Base-by-base conservation (phyloP, 2,329 filamentous ascomycete species). In the Thelonectria blattea region DNA sequence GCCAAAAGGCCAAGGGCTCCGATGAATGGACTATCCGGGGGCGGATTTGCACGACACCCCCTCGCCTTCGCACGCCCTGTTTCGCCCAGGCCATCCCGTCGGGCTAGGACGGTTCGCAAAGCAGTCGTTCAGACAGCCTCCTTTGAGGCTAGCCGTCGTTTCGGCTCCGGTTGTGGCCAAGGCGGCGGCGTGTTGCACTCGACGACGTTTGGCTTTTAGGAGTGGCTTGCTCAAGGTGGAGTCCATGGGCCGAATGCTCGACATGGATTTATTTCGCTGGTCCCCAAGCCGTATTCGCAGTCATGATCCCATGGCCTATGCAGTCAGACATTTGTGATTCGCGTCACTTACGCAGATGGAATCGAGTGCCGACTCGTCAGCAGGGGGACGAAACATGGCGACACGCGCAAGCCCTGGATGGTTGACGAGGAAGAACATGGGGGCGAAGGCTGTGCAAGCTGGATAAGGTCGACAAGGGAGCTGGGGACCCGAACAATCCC, bases 131-230 rank as follows among this genome's bases (percentile, higher is more conserved):
- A 71, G 68, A 67, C 67, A 71, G 67, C 67, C 68, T 69, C 64
- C 61, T 68, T 62, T 50, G 27, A 46, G 58, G 30, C 56, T 51
- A 68, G 66, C 60, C 60, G 65, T 69, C 65, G 65, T 65, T 71
- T 71, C 64, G 61, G 68, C 63, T 65, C 61, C 65, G 62, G 68
- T 60, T 61, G 58, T 65, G 68, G 57, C 57, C 62, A 62, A 63
- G 32, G 51, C 52, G 46, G 48, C 46, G 52, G 39, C 41, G 47
- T 45, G 37, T 51, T 61, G 65, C 59, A 50, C 58, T 65, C 61
- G 39, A 68, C 53, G 60, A 67, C 66, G 66, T 67, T 68, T 68
- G 52, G 48, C 59, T 67, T 69, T 61, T 68, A 69, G 65, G 67
- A 61, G 65, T 68, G 66, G 66, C 60, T 68, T 60, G 58, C 43